Conservation (phyloP, 2,329 filamentous ascomycete species). For the Thermoascus crustaceus region DNA sequence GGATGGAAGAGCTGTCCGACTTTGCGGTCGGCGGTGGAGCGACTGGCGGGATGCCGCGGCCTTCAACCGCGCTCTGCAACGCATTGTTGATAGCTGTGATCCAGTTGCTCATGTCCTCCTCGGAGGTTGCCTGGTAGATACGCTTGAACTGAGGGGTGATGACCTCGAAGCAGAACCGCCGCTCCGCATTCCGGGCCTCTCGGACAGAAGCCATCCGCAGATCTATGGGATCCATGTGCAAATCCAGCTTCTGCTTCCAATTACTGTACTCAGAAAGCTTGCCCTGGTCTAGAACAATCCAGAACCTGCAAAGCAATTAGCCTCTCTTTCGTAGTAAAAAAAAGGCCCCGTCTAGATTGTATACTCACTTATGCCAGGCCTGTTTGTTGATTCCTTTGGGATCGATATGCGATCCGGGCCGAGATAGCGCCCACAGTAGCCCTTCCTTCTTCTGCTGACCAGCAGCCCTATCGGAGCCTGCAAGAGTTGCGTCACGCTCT, state of each 20-base stretch:
- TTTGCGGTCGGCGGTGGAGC: constrained; percentile 34
- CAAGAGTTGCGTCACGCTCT: constrained; percentile 59
- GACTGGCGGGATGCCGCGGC: constrained; percentile 49
- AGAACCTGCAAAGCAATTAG: constrained; percentile 57
- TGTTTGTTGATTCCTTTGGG: constrained; percentile 93
- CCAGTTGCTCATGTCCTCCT: constrained; percentile 97
- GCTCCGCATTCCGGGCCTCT: constrained; percentile 87
- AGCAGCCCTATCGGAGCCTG: constrained; percentile 47
- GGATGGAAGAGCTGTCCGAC: constrained; percentile 52
- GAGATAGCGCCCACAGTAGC: constrained; percentile 85
- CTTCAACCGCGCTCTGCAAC: constrained; percentile 88
- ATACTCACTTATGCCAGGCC: constrained; percentile 90
- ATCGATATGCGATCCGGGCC: constrained; percentile 88
- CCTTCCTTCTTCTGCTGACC: constrained; percentile 81
- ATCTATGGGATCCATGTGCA: constrained; percentile 98
- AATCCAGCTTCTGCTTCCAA: constrained; percentile 94
- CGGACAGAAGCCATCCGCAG: constrained; percentile 93
- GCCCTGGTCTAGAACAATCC: constrained; percentile 95
- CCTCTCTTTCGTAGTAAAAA: neutral
- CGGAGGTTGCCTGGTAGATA: constrained; percentile 94
- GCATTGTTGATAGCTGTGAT: constrained; percentile 96
- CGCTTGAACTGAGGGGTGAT: constrained; percentile 94
- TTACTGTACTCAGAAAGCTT: constrained; percentile 98
- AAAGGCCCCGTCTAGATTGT: neutral
- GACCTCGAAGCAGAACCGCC: constrained; percentile 95